Base-by-base conservation (phyloP, 1,139 yeast genomes). In the Yamadazyma dushanensis region DNA sequence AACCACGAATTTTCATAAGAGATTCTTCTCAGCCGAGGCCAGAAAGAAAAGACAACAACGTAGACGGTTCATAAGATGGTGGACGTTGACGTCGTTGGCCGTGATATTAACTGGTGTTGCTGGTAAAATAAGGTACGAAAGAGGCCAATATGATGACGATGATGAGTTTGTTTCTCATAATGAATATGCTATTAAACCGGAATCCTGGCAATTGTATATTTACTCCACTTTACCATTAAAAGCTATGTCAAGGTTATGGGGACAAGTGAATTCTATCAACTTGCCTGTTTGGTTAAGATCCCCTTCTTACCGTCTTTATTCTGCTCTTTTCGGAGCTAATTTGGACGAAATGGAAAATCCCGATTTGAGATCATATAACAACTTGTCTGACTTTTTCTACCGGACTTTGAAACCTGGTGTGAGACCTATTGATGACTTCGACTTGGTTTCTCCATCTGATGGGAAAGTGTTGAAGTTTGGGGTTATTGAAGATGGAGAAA, bases 201-300 rank as follows among this genome's bases (percentile, higher is more conserved):
- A 83, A 49, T 83, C 94, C 16, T 88, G 96, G 96, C 81, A 84
- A 30, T 78, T 90, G 40, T 89, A 87, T 53, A 85, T 94, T 16
- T 90, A 92, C 59, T 81, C 90, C 4, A 84, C 97, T 2, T 70
- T 94, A 28, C 99, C 99, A 1, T 73, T 94, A 54, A 89, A 92
- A 54, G 87, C 96, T 4, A 73, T 89, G 33, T 89, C 97, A 1
- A 75, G 98, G 41, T 64, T 90, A 34, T 94, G 99, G 99, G 99
- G 99, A 19, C 79, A 78, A 49, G 77, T 92, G 43, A 92, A 94
- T 57, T 82, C 83, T 39, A 74, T 90, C 33, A 81, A 80, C 32
- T 70, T 94, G 45, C 99, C 99, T 0, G 75, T 81, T 13, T 88
- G 96, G 95, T 57, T 92, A 49, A 76, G 99, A 51, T 79, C 76